These are phyloP conservation scores for Aspergillus indologenus DNA, from an alignment of 495 filamentous ascomycete species.

Conservation along the genomic window DNA sequence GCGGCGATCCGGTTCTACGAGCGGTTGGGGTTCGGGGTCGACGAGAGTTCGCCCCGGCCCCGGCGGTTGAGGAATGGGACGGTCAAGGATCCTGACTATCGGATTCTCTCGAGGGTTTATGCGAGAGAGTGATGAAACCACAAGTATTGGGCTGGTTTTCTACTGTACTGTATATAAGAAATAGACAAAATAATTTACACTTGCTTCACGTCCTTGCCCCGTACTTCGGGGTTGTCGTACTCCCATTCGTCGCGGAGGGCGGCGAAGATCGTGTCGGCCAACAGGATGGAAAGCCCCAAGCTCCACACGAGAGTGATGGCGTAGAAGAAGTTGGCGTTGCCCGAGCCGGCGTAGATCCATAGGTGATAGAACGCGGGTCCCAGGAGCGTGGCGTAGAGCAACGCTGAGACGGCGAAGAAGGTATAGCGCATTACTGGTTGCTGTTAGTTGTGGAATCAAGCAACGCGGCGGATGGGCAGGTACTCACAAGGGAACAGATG, in stretches of 20 bases:
- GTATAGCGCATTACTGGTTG: constrained; percentile 81
- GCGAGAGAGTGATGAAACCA: too few relatives aligned
- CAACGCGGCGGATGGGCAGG: background rate
- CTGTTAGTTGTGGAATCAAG: constrained; percentile 16
- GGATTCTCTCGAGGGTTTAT: constrained; percentile 55
- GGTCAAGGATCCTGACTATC: constrained; percentile 62
- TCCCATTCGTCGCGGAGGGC: constrained; percentile 93
- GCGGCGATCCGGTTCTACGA: constrained; percentile 63
- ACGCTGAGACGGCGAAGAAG: constrained; percentile 74
- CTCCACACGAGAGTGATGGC: constrained; percentile 98
- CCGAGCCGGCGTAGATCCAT: constrained; percentile 97
- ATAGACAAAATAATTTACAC: constrained; percentile 54
- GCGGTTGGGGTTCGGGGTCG: constrained; percentile 61
- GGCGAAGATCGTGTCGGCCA: constrained; percentile 83
- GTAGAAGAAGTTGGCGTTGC: constrained; percentile 99
- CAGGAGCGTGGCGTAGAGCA: constrained; percentile 83
- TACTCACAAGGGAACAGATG: constrained; percentile 88
- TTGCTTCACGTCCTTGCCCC: constrained; percentile 79
- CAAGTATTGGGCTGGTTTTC: background rate
- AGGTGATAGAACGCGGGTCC: constrained; percentile 95
- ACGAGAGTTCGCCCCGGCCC: constrained; percentile 63
- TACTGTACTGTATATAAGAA: constrained; percentile 4
- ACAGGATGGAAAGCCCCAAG: constrained; percentile 73
- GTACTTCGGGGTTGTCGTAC: constrained; percentile 83
- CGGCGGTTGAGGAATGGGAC: constrained; percentile 62